Percentiles rank a stretch among this genome's conserved stretches.
Evolutionary conservation across 768 basidiomycete species (phyloP).

Genomic region (Cystobasidium ongulense): DNA sequence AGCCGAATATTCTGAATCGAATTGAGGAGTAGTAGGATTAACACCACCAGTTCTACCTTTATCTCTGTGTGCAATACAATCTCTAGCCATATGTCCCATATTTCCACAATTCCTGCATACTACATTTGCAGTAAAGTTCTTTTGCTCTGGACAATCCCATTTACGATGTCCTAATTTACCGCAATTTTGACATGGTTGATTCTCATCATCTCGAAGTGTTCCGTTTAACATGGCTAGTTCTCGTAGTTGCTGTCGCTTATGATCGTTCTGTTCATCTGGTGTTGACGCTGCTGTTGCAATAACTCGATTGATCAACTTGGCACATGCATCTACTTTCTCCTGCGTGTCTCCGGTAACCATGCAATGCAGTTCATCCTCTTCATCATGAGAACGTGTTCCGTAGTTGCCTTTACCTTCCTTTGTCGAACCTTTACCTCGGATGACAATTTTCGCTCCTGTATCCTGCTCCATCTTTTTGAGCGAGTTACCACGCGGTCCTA

Average conservation of each 20-base stretch:
- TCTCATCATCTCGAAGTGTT: conserved; percentile 98
- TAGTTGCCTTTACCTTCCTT: conserved; percentile 93
- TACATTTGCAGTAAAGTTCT: conserved; percentile 94
- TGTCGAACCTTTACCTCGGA: conserved; percentile 94
- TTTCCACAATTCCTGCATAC: conserved; percentile 98
- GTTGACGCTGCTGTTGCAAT: conserved; percentile 99
- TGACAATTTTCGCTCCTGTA: conserved; percentile 95
- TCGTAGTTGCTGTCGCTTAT: conserved; percentile 96
- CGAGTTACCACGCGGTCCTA: conserved; percentile 96
- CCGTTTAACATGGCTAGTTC: conserved; percentile 96
- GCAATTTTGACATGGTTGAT: conserved; percentile 96
- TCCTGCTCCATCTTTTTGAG: conserved; percentile 99
- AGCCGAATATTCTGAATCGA: conserved; percentile 95
- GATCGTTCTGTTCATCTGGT: conserved; percentile 98
- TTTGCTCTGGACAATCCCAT: conserved; percentile 97
- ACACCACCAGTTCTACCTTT: conserved; percentile 42
- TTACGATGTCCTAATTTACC: conserved; percentile 90
- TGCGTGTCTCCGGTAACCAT: conserved; percentile 86
- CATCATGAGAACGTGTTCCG: conserved; percentile 84
- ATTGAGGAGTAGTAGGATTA: conserved; percentile 58
- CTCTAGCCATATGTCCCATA: conserved; percentile 91
- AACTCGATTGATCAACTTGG: conserved; percentile 90
- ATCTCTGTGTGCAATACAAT: conserved; percentile 88
- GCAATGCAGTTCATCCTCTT: conserved; percentile 98
- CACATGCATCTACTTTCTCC: conserved; percentile 82